Conservation (phyloP, 306 rosid genomes). For the Neltuma alba region DNA sequence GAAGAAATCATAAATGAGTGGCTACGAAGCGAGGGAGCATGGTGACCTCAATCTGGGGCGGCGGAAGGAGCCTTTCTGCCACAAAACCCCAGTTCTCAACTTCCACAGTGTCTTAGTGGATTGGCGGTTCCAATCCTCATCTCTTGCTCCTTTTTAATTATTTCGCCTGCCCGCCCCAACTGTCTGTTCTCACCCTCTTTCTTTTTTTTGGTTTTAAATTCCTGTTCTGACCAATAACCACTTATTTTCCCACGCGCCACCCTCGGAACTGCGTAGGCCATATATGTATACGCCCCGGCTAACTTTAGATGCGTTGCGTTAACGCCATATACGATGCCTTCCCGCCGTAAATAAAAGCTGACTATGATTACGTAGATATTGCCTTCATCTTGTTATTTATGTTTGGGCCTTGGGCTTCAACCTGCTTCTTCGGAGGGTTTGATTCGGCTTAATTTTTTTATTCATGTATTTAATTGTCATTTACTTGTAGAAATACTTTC, state of each 20-base stretch:
- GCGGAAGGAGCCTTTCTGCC: background rate
- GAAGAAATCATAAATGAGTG: background rate
- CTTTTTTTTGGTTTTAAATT: too few relatives aligned
- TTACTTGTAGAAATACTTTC: too few relatives aligned
- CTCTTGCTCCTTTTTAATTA: background rate
- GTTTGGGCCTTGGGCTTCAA: background rate
- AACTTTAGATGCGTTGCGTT: too few relatives aligned
- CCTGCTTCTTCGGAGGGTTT: background rate
- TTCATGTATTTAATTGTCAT: background rate
- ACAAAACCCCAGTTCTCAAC: background rate
- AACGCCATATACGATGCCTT: background rate
- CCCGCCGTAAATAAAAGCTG: background rate
- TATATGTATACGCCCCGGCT: background rate
- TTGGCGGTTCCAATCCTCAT: slow-evolving; percentile 50
- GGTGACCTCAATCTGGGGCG: background rate
- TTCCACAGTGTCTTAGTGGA: slow-evolving; percentile 37
- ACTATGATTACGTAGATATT: background rate
- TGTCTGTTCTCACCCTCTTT: background rate
- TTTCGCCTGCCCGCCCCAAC: background rate
- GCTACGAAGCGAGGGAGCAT: background rate
- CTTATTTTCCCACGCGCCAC: too few relatives aligned
- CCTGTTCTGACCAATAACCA: too few relatives aligned
- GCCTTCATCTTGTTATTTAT: background rate
- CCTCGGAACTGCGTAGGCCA: too few relatives aligned
- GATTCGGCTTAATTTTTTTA: background rate